Evolutionary conservation across 495 filamentous ascomycete genomes (phyloP).

Genomic region (Physcia stellaris): DNA sequence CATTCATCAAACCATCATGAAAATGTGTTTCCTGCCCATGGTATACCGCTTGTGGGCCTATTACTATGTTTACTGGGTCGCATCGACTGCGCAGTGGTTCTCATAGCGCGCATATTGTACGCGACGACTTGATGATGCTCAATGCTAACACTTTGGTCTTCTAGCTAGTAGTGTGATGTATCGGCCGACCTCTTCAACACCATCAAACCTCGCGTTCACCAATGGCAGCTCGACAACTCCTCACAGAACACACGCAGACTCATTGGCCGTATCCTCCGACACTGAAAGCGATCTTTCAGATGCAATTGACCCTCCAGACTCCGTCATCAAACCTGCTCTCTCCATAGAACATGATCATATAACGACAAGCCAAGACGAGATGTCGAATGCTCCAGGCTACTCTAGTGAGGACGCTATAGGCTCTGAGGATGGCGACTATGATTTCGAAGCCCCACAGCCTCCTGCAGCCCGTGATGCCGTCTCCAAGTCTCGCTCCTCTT

Average conservation of each 20-base stretch:
- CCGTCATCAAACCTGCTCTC: conserved; percentile 17
- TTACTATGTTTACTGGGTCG: conserved; percentile 9
- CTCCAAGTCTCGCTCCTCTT: conserved; percentile 47
- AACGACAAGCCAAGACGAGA: conserved; percentile 20
- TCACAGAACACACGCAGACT: conserved; percentile 10
- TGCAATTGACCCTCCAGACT: conserved; percentile 25
- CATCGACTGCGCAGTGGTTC: conserved; percentile 2
- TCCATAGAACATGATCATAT: conserved; percentile 10
- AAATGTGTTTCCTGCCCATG: background rate
- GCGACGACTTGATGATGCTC: background rate
- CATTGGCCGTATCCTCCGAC: conserved; percentile 25
- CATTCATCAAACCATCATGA: conserved; percentile 8
- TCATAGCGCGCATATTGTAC: conserved; percentile 4
- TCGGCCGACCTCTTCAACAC: conserved; percentile 9
- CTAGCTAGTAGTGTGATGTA: conserved; percentile 17
- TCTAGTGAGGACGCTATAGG: conserved; percentile 53
- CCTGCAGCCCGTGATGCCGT: conserved; percentile 32
- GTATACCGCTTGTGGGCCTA: background rate
- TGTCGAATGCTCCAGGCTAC: conserved; percentile 33
- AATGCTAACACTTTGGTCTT: conserved; percentile 15
- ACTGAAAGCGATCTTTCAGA: conserved; percentile 41
- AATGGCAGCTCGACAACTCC: conserved; percentile 18
- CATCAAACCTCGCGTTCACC: conserved; percentile 8
- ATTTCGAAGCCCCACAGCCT: conserved; percentile 48
- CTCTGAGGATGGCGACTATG: conserved; percentile 70